Conservation (phyloP, 2,329 filamentous ascomycete genomes). For the Aspergillus sclerotialis region DNA sequence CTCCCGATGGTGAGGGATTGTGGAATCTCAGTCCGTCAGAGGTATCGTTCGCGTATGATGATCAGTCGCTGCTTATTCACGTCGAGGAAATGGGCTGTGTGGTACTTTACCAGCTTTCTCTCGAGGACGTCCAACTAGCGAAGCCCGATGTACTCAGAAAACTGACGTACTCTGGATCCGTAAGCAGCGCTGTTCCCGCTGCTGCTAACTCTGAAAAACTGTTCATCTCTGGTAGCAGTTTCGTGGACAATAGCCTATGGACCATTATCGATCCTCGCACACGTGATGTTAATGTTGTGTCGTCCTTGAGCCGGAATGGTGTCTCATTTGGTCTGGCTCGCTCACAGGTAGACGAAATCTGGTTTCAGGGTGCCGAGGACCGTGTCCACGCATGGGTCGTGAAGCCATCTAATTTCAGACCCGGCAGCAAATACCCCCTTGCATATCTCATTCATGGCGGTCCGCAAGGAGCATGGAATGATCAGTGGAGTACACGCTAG, state of each 20-base stretch:
- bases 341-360: conserved; percentile 38
- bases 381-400: conserved; percentile 42
- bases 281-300: conserved; percentile 25
- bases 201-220: conserved; percentile 29
- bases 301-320: conserved; percentile 31
- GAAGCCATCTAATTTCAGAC: conserved; percentile 41
- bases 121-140: conserved; percentile 20
- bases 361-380: conserved; percentile 40
- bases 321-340: conserved; percentile 35
- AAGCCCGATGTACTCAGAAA: conserved; percentile 27
- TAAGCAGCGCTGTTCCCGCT: conserved; percentile 32
- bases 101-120: conserved; percentile 34
- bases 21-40: conserved; percentile 38
- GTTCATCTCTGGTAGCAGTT: conserved; percentile 36
- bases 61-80: conserved; percentile 33
- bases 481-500: conserved; percentile 49
- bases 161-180: conserved; percentile 34
- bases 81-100: conserved; percentile 37
- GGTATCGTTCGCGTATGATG: conserved; percentile 36
- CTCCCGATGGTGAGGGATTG: conserved; percentile 28
- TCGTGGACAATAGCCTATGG: conserved; percentile 40
- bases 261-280: conserved; percentile 32
- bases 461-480: conserved; percentile 45
- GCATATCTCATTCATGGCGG: conserved; percentile 51
- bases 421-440: conserved; percentile 44